These are phyloP conservation scores for Paecilomyces variotii DNA, from an alignment of 2,329 filamentous ascomycete genomes.

Conservation along the genomic window DNA sequence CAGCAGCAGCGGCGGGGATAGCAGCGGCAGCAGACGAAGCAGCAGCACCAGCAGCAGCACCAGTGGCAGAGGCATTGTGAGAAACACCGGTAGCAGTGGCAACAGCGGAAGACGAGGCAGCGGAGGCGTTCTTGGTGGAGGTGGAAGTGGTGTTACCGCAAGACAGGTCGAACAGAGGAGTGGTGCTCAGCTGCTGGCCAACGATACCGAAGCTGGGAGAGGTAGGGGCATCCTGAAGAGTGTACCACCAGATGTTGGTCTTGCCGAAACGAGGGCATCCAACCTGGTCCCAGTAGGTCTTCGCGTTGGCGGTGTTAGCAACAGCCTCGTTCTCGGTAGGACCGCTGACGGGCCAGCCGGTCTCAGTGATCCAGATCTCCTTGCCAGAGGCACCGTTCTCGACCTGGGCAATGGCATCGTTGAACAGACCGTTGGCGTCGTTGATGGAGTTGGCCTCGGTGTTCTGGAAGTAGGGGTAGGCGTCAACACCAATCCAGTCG, in stretches of 20 bases:
- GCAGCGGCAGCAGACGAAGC: conserved; percentile 15
- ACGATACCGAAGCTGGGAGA: conserved; percentile 34
- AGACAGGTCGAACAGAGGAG: conserved; percentile 29
- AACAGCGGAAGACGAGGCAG: neutral
- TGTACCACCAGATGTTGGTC: conserved; percentile 39
- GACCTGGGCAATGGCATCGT: conserved; percentile 56
- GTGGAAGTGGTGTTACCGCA: conserved; percentile 14
- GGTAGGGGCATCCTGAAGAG: conserved; percentile 26
- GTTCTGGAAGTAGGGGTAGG: conserved; percentile 75
- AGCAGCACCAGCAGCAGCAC: conserved; percentile 11
- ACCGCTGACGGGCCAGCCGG: conserved; percentile 75
- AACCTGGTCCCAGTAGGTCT: conserved; percentile 72
- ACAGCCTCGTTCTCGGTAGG: conserved; percentile 53
- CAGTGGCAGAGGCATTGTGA: conserved; percentile 4
- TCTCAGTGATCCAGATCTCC: conserved; percentile 79
- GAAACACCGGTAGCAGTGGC: neutral
- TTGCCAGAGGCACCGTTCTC: conserved; percentile 54
- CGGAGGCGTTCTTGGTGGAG: neutral
- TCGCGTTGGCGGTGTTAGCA: conserved; percentile 59
- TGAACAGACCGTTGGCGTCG: conserved; percentile 59
- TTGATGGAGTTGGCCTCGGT: conserved; percentile 59
- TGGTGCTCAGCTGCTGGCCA: conserved; percentile 24
- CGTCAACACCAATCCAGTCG: conserved; percentile 79
- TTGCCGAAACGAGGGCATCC: conserved; percentile 52
- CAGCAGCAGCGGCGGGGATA: conserved; percentile 12